phyloP scores from a whole-genome alignment of 306 rosid genomes.

The Begonia peltatifolia region DNA sequence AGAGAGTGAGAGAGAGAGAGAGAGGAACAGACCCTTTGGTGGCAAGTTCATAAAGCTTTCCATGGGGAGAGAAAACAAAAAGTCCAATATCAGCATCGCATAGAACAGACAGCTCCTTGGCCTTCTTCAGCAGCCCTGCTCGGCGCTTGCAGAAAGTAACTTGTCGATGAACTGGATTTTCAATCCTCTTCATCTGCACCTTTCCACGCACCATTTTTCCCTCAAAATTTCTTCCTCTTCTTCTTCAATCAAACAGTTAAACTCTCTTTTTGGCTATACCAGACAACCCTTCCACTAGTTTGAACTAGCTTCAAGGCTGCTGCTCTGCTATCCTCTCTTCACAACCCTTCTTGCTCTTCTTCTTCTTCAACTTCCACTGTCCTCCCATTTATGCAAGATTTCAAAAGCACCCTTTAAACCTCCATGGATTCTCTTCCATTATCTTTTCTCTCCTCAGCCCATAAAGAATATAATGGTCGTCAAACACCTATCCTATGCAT shows the following conservation, averaged over 20 bases:
- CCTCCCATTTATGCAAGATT: too few relatives aligned
- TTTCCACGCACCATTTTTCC: conserved; percentile 66
- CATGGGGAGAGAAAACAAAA: conserved; percentile 73
- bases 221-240: too few relatives aligned
- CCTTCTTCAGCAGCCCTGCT: conserved; percentile 85
- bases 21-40: conserved; percentile 47
- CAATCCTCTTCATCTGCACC: conserved; percentile 71
- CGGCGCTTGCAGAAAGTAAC: conserved; percentile 88
- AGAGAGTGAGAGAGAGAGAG: background rate
- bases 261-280: too few relatives aligned
- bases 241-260: too few relatives aligned
- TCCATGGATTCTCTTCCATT: too few relatives aligned
- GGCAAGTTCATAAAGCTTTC: conserved; percentile 76
- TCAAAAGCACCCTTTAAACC: too few relatives aligned
- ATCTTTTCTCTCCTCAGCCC: too few relatives aligned
- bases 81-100: conserved; percentile 86
- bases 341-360: too few relatives aligned
- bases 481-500: too few relatives aligned
- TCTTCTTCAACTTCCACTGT: too few relatives aligned
- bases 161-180: conserved; percentile 72
- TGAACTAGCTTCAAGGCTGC: conserved; percentile 88
- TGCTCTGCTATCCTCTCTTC: too few relatives aligned
- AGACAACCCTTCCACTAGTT: conserved; percentile 71
- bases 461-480: too few relatives aligned
- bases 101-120: conserved; percentile 79